These are phyloP conservation scores for Syncephalis plumigaleata DNA, from an alignment of 371 early-diverging fungal genomes.

Conservation along the genomic window DNA sequence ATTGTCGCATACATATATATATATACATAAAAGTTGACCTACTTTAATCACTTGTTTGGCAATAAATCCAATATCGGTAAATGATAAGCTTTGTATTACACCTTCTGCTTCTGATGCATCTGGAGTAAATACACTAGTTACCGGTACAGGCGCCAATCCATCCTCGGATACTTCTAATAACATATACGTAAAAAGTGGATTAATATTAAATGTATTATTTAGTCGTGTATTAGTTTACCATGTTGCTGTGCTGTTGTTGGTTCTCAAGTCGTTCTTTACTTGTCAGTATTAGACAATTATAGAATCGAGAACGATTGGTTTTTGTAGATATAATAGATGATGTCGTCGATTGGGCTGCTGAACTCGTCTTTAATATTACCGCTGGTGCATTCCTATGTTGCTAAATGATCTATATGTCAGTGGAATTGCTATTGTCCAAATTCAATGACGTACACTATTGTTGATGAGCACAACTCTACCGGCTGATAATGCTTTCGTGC, in stretches of 20 bases:
- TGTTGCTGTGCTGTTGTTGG: no score
- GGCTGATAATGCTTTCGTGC: slow-evolving; percentile 36
- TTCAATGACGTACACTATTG: slow-evolving; percentile 20
- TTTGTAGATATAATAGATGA: slow-evolving; percentile 9
- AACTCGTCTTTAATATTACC: slow-evolving; percentile 26
- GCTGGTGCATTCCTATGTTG: slow-evolving; percentile 46
- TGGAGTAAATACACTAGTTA: slow-evolving; percentile 33
- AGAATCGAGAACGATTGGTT: slow-evolving; percentile 17
- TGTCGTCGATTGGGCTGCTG: slow-evolving; percentile 9
- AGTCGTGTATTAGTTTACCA: no score
- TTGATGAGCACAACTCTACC: slow-evolving; percentile 64
- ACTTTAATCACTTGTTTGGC: slow-evolving; percentile 28
- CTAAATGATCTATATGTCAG: slow-evolving; percentile 6
- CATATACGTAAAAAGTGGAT: neutral
- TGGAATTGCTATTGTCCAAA: neutral
- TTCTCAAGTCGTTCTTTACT: neutral
- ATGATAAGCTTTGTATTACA: slow-evolving; percentile 30
- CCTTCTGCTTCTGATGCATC: slow-evolving; percentile 18
- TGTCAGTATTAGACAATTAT: slow-evolving; percentile 13
- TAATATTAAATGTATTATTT: neutral
- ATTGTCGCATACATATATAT: neutral
- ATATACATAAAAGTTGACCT: neutral
- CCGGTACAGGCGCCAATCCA: slow-evolving; percentile 32
- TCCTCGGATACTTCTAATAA: neutral
- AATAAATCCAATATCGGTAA: slow-evolving; percentile 42